These are phyloP conservation scores for Lactifluus rugatus DNA, from an alignment of 768 basidiomycete genomes.

Conservation along the genomic window DNA sequence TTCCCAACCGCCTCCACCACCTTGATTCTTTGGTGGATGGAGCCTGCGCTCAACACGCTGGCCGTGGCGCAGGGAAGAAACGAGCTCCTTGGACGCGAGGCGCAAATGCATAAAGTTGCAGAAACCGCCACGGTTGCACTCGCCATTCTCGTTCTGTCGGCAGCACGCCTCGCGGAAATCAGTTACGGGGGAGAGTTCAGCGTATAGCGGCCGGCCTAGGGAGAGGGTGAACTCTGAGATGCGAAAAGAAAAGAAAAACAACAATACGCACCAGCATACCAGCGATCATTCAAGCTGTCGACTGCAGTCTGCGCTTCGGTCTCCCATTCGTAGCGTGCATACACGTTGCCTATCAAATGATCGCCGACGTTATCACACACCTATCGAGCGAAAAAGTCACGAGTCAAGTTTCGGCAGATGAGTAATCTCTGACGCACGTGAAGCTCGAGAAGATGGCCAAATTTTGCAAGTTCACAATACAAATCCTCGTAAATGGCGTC, in stretches of 20 bases:
- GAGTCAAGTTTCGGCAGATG: not conserved
- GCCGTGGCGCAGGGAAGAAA: constrained; percentile 66
- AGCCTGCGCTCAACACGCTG: constrained; percentile 76
- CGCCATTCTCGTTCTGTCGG: constrained; percentile 96
- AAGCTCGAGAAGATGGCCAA: constrained; percentile 89
- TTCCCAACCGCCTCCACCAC: constrained; percentile 80
- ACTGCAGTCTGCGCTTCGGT: constrained; percentile 93
- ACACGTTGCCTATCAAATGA: constrained; percentile 95
- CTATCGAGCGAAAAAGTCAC: constrained; percentile 27
- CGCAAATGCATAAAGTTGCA: constrained; percentile 99
- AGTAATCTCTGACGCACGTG: constrained; percentile 49
- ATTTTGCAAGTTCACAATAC: constrained; percentile 90
- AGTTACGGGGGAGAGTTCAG: constrained; percentile 96
- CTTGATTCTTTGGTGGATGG: constrained; percentile 53
- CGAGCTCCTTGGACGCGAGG: constrained; percentile 76
- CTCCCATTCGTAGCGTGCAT: constrained; percentile 98
- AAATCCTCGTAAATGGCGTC: constrained; percentile 93
- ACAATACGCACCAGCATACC: constrained; percentile 80
- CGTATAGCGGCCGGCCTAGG: constrained; percentile 83
- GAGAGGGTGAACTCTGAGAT: not conserved
- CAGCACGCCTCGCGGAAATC: constrained; percentile 99
- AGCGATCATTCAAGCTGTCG: constrained; percentile 87
- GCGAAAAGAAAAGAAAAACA: not conserved
- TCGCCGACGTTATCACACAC: constrained; percentile 99
- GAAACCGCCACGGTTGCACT: constrained; percentile 96